Evolutionary conservation across 192 early-diverging fungal species (phyloP).

Genomic region (Pilaira anomala): DNA sequence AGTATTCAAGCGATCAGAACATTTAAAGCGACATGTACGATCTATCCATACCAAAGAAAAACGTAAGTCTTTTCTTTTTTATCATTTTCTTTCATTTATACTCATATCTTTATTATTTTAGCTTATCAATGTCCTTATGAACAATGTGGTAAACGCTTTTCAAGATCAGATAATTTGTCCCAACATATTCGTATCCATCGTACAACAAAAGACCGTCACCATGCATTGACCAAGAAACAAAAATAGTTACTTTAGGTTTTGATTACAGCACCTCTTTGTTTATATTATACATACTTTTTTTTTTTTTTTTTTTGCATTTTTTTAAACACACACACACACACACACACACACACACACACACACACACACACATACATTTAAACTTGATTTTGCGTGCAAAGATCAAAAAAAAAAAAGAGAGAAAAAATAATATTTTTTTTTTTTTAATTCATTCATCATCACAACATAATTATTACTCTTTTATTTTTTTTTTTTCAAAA

Average conservation of each 20-base stretch:
- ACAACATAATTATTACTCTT: too few species aligned
- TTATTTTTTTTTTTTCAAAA: too few species aligned
- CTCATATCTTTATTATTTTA: constrained; percentile 13
- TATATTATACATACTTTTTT: not conserved
- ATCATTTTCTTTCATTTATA: not conserved
- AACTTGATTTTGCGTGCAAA: too few species aligned
- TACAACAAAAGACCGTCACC: constrained; percentile 14
- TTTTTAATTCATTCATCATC: too few species aligned
- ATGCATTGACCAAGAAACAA: too few species aligned
- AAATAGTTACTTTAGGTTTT: not conserved
- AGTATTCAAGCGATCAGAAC: constrained; percentile 56
- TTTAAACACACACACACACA: not conserved
- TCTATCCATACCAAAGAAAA: constrained; percentile 60
- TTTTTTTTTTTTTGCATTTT: not conserved
- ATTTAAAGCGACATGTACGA: constrained; percentile 55
- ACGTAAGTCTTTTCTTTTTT: constrained; percentile 19
- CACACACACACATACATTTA: too few species aligned
- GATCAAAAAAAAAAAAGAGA: too few species aligned
- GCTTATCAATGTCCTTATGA: constrained; percentile 47
- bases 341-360: too few species aligned
- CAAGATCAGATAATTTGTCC: constrained; percentile 50
- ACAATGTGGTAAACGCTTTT: constrained; percentile 48
- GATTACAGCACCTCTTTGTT: not conserved
- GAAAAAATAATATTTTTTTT: too few species aligned
- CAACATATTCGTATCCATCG: constrained; percentile 56